Evolutionary conservation across 306 rosid species (phyloP), one percentile per base, ranked within the genome.

Genomic region (Gleditsia sinensis): DNA sequence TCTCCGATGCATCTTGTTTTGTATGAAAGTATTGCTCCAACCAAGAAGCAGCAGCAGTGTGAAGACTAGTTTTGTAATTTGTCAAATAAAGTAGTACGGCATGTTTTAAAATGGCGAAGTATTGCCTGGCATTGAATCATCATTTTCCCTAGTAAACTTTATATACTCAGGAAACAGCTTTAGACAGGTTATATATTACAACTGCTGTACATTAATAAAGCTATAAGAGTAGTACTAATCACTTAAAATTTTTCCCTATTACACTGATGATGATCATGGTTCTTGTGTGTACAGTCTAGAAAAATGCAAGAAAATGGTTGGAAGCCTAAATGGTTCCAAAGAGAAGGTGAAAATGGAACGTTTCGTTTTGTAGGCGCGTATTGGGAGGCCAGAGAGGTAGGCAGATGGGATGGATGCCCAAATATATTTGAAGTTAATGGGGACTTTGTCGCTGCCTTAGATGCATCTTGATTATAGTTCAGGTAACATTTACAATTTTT

Each of bases 291-390:
- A 9, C 85, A 94, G 99, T 90, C 99, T 4, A 86, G 96, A 80
- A 94, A 92, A 85, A 59, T 94, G 61, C 99, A 94, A 94, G 99
- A 92, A 78, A 90, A 72, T 83, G 99, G 99, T 32, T 94, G 99
- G 99, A 84, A 86, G 61, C 97, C 99, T 58, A 88, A 74, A 71
- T 94, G 99, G 99, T 94, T 94, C 55, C 75, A 83, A 51, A 84
- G 80, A 80, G 92, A 86, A 43, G 83, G 84, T 20, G 96, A 87
- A 82, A 78, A 86, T 16, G 96, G 91, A 71, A 77, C 95, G 3
- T 94, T 87, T 71, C 82, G 78, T 57, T 92, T 85, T 75, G 64
- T 65, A n/a, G 97, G 97, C 8, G 93, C 97, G 21, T 94, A 94
- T 50, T 94, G 99, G 99, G 97, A 94, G 86, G 82, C 96, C 3